phyloP scores from a whole-genome alignment of 371 early-diverging fungal genomes.

The Mucor irregularis region DNA sequence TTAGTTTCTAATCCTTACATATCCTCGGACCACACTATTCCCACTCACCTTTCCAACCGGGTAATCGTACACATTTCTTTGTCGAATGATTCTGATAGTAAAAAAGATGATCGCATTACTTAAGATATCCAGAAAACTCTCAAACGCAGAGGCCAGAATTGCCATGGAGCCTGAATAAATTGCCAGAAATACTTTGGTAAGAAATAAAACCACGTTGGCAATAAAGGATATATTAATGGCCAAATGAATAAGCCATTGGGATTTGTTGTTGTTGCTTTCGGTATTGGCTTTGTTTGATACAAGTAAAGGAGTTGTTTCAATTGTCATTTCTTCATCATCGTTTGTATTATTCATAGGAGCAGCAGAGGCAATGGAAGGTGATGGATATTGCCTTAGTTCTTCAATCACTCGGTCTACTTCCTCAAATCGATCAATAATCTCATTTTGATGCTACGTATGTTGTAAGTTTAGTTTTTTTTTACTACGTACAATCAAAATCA shows the following conservation, averaged over 20 bases:
- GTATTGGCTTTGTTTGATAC: background rate
- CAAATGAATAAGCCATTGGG: constrained; percentile 41
- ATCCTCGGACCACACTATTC: too few species aligned
- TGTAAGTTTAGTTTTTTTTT: too few species aligned
- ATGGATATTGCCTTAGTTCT: constrained; percentile 17
- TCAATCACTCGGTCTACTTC: constrained; percentile 41
- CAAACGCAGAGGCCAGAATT: constrained; percentile 50
- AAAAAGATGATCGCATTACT: constrained; percentile 54
- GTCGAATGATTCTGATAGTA: constrained; percentile 46
- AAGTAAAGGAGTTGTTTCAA: background rate
- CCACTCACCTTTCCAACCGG: constrained; percentile 46
- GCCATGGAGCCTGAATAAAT: constrained; percentile 46
- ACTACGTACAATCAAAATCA: background rate
- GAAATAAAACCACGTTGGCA: constrained; percentile 43
- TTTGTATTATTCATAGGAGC: background rate
- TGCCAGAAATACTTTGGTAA: constrained; percentile 37
- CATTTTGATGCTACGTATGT: constrained; percentile 43
- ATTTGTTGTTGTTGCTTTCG: constrained; percentile 21
- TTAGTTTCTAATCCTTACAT: too few species aligned
- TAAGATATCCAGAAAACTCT: constrained; percentile 51
- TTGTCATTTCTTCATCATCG: constrained; percentile 2
- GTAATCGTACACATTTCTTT: constrained; percentile 44
- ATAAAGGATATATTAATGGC: constrained; percentile 51
- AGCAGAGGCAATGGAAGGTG: background rate
- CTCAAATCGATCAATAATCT: constrained; percentile 40